A percentile compares a stretch with the other conserved stretches of the same genome.
Conservation (phyloP, 495 filamentous ascomycete genomes). For the Aspergillus cavernicola region DNA sequence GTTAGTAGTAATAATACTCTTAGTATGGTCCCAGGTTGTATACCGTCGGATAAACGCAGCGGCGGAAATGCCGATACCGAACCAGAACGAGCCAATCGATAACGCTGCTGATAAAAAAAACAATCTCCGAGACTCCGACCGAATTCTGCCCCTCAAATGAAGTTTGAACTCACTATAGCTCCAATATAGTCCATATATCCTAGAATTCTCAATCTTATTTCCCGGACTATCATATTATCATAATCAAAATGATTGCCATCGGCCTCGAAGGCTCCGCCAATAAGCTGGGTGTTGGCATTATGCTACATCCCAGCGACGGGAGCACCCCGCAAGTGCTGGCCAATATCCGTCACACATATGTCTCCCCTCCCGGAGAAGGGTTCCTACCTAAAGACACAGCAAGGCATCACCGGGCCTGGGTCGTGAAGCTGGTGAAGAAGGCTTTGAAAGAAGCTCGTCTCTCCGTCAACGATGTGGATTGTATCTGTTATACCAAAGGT, state of each 20-base stretch:
- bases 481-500: slow-evolving; percentile 92
- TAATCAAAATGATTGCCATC: slow-evolving; percentile 66
- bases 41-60: slow-evolving; percentile 29
- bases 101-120: slow-evolving; percentile 24
- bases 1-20: not conserved
- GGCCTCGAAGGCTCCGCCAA: slow-evolving; percentile 97
- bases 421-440: slow-evolving; percentile 72
- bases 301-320: slow-evolving; percentile 66
- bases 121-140: slow-evolving; percentile 1
- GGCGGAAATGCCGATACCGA: slow-evolving; percentile 14
- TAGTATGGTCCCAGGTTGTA: slow-evolving; percentile 14
- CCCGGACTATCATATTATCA: not conserved
- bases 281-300: slow-evolving; percentile 92
- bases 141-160: slow-evolving; percentile 18
- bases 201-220: not conserved
- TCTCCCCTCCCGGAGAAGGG: slow-evolving; percentile 86
- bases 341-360: slow-evolving; percentile 92
- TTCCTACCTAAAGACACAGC: slow-evolving; percentile 97
- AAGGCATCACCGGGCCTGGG: slow-evolving; percentile 81
- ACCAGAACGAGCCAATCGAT: slow-evolving; percentile 22
- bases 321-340: slow-evolving; percentile 72
- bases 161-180: not conserved
- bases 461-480: slow-evolving; percentile 64
- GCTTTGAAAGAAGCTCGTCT: slow-evolving; percentile 69
- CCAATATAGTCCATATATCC: not conserved